Conservation (phyloP, 306 rosid species). For the Cucurbita argyrosperma region DNA sequence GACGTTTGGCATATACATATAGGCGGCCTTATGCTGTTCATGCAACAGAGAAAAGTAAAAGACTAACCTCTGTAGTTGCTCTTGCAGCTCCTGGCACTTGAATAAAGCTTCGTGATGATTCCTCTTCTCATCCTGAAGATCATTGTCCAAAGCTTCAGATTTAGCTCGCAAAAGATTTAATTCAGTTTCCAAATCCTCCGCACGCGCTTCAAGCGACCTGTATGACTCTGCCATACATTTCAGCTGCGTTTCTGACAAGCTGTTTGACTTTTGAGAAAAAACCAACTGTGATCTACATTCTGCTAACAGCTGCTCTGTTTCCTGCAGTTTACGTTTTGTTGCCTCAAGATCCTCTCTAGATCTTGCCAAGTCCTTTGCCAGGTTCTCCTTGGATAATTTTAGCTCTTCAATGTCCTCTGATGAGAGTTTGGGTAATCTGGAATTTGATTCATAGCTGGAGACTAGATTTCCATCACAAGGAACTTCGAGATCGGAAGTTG, state of each 20-base stretch:
- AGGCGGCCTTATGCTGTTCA: neutral
- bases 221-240: constrained; percentile 98
- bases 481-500: constrained; percentile 59
- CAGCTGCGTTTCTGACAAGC: constrained; percentile 88
- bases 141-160: constrained; percentile 50
- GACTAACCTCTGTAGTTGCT: constrained; percentile 61
- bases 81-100: constrained; percentile 63
- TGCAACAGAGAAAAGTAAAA: neutral
- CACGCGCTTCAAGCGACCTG: constrained; percentile 70
- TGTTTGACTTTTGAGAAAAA: constrained; percentile 63
- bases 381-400: constrained; percentile 57
- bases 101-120: constrained; percentile 52
- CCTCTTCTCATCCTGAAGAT: constrained; percentile 64
- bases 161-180: constrained; percentile 38
- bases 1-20: neutral
- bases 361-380: constrained; percentile 40
- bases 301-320: constrained; percentile 76
- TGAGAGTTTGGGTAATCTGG: constrained; percentile 30
- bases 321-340: constrained; percentile 55
- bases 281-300: constrained; percentile 69
- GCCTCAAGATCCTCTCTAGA: constrained; percentile 58
- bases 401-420: constrained; percentile 49
- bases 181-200: constrained; percentile 63
- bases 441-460: constrained; percentile 26
- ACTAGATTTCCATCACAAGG: constrained; percentile 74